Conservation (phyloP, 2,329 filamentous ascomycete species). For the Ophiostoma sp. region DNA sequence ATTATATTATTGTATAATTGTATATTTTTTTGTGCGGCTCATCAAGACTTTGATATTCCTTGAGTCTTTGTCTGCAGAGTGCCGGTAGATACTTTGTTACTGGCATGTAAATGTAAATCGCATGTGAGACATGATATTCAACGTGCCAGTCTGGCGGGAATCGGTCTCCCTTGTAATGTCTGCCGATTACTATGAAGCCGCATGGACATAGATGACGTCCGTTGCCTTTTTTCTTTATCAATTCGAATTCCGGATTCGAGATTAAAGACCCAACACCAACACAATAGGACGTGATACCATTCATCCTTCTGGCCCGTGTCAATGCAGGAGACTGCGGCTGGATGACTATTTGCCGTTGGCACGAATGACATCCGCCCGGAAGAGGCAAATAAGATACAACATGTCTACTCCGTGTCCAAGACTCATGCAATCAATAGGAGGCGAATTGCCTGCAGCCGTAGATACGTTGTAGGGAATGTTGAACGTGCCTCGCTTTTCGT, state of each 20-base stretch:
- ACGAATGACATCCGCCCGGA: neutral
- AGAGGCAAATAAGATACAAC: neutral
- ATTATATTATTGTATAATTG: too few species aligned
- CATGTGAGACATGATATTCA: slow-evolving; percentile 2
- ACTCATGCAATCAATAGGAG: neutral
- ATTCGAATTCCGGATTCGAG: too few species aligned
- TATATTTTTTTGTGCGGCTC: too few species aligned
- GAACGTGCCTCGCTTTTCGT: too few species aligned
- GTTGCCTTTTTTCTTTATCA: too few species aligned
- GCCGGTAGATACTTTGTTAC: neutral
- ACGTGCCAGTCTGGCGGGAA: neutral
- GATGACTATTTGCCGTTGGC: neutral
- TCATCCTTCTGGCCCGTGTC: neutral
- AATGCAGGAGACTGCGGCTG: slow-evolving; percentile 1
- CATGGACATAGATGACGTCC: too few species aligned
- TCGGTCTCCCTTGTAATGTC: neutral
- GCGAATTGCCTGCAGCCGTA: neutral
- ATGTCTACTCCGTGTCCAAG: neutral
- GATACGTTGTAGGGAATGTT: too few species aligned
- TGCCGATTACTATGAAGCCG: too few species aligned
- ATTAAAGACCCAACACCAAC: too few species aligned
- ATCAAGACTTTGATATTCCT: too few species aligned
- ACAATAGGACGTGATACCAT: neutral
- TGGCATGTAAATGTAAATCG: slow-evolving; percentile 6
- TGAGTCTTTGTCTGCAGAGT: neutral